These are phyloP conservation scores for Blastocystis sp. DNA, from an alignment of 352 stramenopile species.

Conservation along the genomic window DNA sequence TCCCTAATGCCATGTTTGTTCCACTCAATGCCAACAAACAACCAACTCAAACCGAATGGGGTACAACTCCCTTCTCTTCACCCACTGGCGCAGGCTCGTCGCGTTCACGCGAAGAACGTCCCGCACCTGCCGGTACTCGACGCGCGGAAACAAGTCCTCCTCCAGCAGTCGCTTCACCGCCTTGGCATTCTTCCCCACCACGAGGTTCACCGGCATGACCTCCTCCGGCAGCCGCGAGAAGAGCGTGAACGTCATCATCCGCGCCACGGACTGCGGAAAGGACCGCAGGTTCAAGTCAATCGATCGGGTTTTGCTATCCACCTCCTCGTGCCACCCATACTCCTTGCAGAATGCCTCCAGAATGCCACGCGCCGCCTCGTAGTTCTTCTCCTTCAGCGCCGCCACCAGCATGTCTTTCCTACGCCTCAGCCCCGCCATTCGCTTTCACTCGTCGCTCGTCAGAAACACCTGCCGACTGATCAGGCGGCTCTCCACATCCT, in stretches of 20 bases:
- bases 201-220: not conserved
- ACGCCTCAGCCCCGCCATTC: not conserved
- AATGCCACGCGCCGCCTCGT: constrained; percentile 15
- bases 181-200: constrained; percentile 4
- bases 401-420: constrained; percentile 20
- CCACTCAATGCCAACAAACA: not conserved
- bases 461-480: constrained; percentile 12
- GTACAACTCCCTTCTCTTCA: not conserved
- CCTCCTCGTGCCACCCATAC: constrained; percentile 8
- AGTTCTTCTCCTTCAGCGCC: constrained; percentile 38
- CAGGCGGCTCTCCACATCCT: not conserved
- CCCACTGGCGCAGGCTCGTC: not conserved
- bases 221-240: not conserved
- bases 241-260: constrained; percentile 36
- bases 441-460: constrained; percentile 5
- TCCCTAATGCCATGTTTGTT: not conserved
- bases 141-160: not conserved
- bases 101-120: constrained; percentile 1
- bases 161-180: constrained; percentile 2
- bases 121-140: not conserved
- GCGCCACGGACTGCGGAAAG: constrained; percentile 12
- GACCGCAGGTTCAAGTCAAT: constrained; percentile 1
- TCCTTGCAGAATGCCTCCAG: constrained; percentile 42
- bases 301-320: not conserved
- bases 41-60: not conserved